phyloP scores from a whole-genome alignment of 2,329 filamentous ascomycete species.

The Cercospora janseana region DNA sequence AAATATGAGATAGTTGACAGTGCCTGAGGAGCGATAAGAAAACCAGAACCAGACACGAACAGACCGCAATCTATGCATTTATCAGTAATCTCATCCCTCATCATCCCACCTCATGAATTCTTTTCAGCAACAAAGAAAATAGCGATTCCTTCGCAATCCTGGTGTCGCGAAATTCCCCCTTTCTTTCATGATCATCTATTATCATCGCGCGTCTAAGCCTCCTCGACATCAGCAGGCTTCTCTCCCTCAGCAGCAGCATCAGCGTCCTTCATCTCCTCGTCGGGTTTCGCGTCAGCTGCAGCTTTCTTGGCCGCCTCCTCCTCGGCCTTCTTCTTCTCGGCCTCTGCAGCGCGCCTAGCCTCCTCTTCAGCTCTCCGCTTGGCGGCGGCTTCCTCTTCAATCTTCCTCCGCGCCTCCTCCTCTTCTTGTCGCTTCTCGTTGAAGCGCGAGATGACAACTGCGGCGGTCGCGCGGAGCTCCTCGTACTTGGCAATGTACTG shows the following conservation, averaged over 20 bases:
- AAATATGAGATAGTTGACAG: no score
- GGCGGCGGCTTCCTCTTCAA: constrained; percentile 63
- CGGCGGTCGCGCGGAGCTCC: constrained; percentile 85
- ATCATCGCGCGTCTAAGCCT: constrained; percentile 23
- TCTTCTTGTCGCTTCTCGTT: constrained; percentile 91
- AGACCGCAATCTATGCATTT: constrained; percentile 17
- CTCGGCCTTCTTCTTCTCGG: constrained; percentile 58
- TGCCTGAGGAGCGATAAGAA: no score
- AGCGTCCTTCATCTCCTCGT: constrained; percentile 62
- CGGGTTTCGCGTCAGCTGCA: constrained; percentile 43
- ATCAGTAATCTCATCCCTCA: constrained; percentile 4
- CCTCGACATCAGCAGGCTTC: constrained; percentile 33
- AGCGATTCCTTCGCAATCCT: no score
- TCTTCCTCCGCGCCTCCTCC: constrained; percentile 67
- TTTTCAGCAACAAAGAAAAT: constrained; percentile 1
- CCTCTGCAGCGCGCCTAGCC: constrained; percentile 74
- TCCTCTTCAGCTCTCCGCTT: constrained; percentile 66
- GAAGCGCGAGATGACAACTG: constrained; percentile 89
- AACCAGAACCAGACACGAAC: no score
- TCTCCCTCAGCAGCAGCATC: constrained; percentile 27
- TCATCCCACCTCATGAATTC: constrained; percentile 1
- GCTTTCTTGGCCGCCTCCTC: constrained; percentile 43
- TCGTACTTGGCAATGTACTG: constrained; percentile 94
- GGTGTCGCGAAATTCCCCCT: constrained; percentile 15
- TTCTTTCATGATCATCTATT: no score